Evolutionary conservation across 2,329 filamentous ascomycete species (phyloP).

Genomic region (Aschersonia sp.): DNA sequence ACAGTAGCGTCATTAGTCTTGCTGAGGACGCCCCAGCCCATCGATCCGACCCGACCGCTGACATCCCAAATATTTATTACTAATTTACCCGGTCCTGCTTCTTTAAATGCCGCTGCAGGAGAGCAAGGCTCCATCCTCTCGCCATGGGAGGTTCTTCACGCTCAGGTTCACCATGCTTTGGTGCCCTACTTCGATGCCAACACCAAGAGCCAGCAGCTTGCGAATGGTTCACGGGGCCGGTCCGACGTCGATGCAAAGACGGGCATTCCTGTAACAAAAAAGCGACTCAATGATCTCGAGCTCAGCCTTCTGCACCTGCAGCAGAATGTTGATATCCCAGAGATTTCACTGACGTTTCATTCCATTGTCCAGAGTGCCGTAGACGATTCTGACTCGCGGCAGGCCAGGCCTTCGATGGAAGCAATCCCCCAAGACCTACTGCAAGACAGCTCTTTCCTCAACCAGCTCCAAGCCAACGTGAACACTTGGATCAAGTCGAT

Average conservation of each 20-base stretch:
- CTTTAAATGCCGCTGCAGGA: constrained; percentile 48
- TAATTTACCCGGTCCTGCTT: constrained; percentile 73
- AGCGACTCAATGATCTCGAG: constrained; percentile 89
- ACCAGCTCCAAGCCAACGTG: constrained; percentile 82
- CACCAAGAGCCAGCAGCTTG: constrained; percentile 64
- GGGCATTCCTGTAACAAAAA: constrained; percentile 92
- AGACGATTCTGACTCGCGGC: constrained; percentile 56
- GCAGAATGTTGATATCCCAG: constrained; percentile 95
- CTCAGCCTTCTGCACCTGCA: constrained; percentile 81
- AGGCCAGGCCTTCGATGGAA: constrained; percentile 59
- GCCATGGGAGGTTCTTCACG: constrained; percentile 85
- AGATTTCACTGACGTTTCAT: constrained; percentile 75
- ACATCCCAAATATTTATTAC: constrained; percentile 83
- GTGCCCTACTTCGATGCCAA: constrained; percentile 96
- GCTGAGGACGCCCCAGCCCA: constrained; percentile 75
- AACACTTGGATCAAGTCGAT: constrained; percentile 99
- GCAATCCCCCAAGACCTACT: constrained; percentile 63
- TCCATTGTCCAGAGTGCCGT: constrained; percentile 76
- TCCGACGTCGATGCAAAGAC: constrained; percentile 83
- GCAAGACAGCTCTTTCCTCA: constrained; percentile 81
- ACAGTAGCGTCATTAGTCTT: constrained; percentile 78
- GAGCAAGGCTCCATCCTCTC: constrained; percentile 62
- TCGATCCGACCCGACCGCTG: constrained; percentile 71
- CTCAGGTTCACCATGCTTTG: constrained; percentile 78
- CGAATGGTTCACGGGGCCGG: constrained; percentile 52